Evolutionary conservation across 2,329 filamentous ascomycete species (phyloP), one percentile per base, ranked within the genome.

Genomic region (Penicillium sp.): DNA sequence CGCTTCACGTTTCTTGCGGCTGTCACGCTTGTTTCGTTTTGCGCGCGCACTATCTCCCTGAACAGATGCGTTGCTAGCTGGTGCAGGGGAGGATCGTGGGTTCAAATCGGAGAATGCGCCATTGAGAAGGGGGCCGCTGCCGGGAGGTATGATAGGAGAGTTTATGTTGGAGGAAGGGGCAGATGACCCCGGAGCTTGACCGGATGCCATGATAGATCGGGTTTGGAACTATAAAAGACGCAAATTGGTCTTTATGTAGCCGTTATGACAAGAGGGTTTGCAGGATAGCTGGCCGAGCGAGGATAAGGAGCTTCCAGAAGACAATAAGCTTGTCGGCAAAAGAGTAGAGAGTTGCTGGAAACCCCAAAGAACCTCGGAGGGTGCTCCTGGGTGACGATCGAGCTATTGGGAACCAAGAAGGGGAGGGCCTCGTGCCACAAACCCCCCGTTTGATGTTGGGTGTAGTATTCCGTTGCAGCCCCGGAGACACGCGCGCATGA

Each of bases 11-110:
- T 77, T 78, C 60, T 78, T 78, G 55, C 75, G 74, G 64, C 74
- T 77, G 46, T 78, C 76, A 31, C 74, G 69, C 66, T 78, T 78
- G 54, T 73, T 76, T 56, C 76, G 68, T 55, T 78, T 78, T 27
- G 72, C 68, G 39, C 70, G 70, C 33, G 62, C 50, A 42, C 60
- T 58, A 54, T 75, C 73, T 14, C 64, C 66, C 58, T 70, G 71
- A 9, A 58, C 63, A 9, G 70, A 70, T 23, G 64, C 60, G 47
- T 64, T 69, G 14, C 64, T 68, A 26, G 65, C 62, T 6, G 73
- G 72, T 1, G 69, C 71, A 45, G 73, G 72, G 14, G 74, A 75
- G 5, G 70, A 69, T 58, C 72, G 66, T 9, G 64, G 60, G 35
- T 73, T 73, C 1, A 67, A 42, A 33, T 75, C 72, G 21, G 65